These are phyloP conservation scores for Talaromyces wortmannii DNA, from an alignment of 495 filamentous ascomycete genomes.

Conservation along the genomic window DNA sequence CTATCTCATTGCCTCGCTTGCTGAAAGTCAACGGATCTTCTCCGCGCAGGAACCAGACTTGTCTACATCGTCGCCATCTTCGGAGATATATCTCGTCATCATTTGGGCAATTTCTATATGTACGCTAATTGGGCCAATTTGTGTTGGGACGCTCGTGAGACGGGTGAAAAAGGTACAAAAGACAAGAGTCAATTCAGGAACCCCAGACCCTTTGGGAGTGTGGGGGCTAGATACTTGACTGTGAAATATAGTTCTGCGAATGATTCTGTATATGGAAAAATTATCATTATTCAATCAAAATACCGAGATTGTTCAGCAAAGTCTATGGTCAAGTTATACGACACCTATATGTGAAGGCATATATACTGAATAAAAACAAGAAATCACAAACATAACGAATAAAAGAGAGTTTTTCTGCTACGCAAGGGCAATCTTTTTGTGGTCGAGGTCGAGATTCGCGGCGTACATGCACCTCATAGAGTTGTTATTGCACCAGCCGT, in stretches of 20 bases:
- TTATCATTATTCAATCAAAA: no score
- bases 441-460: slow-evolving; percentile 23
- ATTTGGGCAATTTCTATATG: slow-evolving; percentile 73
- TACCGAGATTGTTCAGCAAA: neutral
- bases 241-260: no score
- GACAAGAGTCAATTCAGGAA: slow-evolving; percentile 11
- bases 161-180: slow-evolving; percentile 33
- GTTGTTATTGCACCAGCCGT: slow-evolving; percentile 38
- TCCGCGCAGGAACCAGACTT: slow-evolving; percentile 3
- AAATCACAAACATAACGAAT: neutral
- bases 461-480: slow-evolving; percentile 27
- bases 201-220: slow-evolving; percentile 24
- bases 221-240: slow-evolving; percentile 16
- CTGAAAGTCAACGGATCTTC: slow-evolving; percentile 54
- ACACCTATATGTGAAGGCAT: neutral
- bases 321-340: neutral
- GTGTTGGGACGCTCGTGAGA: slow-evolving; percentile 55
- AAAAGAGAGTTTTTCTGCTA: slow-evolving; percentile 1
- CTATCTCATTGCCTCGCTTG: slow-evolving; percentile 67
- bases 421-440: slow-evolving; percentile 14
- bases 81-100: slow-evolving; percentile 56
- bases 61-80: neutral
- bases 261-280: no score
- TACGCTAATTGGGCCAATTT: slow-evolving; percentile 65
- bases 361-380: neutral